Percentiles rank a stretch among this genome's conserved stretches.
phyloP scores from a whole-genome alignment of 2,329 filamentous ascomycete genomes.

The Ophiostoma populinum region DNA sequence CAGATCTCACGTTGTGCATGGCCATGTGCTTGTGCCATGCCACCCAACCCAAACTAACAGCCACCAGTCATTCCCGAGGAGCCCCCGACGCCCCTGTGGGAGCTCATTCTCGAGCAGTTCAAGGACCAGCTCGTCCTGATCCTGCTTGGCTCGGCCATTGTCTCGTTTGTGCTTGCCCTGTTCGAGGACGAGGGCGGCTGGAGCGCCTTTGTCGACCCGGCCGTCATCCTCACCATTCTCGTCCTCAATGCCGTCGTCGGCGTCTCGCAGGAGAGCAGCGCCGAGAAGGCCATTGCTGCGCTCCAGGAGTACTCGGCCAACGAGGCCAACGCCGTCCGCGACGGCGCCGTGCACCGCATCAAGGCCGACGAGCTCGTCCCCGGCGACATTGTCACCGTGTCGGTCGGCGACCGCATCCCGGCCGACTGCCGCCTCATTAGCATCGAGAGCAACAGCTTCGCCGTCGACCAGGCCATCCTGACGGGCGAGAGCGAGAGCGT shows the following conservation, averaged over 20 bases:
- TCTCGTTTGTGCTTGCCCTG: constrained; percentile 84
- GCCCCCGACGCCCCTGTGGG: constrained; percentile 87
- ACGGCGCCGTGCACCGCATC: constrained; percentile 58
- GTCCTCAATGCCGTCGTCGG: constrained; percentile 94
- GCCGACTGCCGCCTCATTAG: constrained; percentile 82
- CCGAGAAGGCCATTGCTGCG: constrained; percentile 94
- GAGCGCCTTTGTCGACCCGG: constrained; percentile 93
- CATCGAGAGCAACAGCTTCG: constrained; percentile 94
- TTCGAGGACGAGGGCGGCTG: constrained; percentile 88
- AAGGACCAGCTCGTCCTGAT: constrained; percentile 98
- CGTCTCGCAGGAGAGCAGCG: constrained; percentile 95
- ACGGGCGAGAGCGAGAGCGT: constrained; percentile 98
- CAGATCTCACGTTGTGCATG: too few relatives aligned
- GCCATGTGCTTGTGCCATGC: neutral
- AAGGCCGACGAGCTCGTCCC: constrained; percentile 97
- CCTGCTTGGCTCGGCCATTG: constrained; percentile 74
- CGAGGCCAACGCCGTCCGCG: constrained; percentile 81
- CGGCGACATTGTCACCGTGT: constrained; percentile 74
- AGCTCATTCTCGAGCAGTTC: constrained; percentile 95
- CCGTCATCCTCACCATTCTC: constrained; percentile 90
- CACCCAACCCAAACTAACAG: neutral
- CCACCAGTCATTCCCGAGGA: constrained; percentile 54
- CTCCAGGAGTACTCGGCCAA: constrained; percentile 98
- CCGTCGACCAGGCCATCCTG: constrained; percentile 89
- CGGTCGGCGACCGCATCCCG: constrained; percentile 83